These are phyloP conservation scores for Neonectria neomacrospora DNA, from an alignment of 2,329 filamentous ascomycete genomes.

Conservation along the genomic window DNA sequence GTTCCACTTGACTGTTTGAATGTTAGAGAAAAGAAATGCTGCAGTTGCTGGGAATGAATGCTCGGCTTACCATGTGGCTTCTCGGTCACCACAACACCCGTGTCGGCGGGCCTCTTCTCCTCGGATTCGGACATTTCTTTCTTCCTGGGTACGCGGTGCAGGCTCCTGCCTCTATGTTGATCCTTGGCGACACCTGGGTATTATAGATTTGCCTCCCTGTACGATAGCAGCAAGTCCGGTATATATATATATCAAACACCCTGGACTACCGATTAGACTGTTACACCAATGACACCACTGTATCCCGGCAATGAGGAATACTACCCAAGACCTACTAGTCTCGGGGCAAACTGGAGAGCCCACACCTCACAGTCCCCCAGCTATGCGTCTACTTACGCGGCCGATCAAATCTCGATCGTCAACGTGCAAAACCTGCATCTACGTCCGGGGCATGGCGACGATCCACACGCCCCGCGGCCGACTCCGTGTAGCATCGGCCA, in stretches of 20 bases:
- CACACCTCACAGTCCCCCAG: background rate
- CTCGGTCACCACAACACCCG: background rate
- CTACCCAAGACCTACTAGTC: background rate
- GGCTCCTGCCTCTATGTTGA: background rate
- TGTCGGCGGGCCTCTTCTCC: background rate
- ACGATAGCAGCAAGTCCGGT: background rate
- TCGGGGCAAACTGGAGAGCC: background rate
- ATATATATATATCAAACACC: background rate
- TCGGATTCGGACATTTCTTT: background rate
- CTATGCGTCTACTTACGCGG: background rate
- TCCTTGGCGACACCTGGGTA: background rate
- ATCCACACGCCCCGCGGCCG: background rate
- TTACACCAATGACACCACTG: conserved; percentile 13
- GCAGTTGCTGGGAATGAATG: background rate
- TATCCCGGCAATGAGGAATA: conserved; percentile 18
- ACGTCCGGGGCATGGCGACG: no score
- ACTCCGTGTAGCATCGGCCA: background rate
- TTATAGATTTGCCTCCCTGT: background rate
- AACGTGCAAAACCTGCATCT: background rate
- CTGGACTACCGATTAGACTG: background rate
- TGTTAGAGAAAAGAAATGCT: background rate
- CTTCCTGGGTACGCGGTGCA: background rate
- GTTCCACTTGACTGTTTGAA: conserved; percentile 40
- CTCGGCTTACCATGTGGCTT: background rate
- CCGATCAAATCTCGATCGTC: background rate